Base-by-base conservation (phyloP, 768 basidiomycete species). In the Mycena chlorophos region DNA sequence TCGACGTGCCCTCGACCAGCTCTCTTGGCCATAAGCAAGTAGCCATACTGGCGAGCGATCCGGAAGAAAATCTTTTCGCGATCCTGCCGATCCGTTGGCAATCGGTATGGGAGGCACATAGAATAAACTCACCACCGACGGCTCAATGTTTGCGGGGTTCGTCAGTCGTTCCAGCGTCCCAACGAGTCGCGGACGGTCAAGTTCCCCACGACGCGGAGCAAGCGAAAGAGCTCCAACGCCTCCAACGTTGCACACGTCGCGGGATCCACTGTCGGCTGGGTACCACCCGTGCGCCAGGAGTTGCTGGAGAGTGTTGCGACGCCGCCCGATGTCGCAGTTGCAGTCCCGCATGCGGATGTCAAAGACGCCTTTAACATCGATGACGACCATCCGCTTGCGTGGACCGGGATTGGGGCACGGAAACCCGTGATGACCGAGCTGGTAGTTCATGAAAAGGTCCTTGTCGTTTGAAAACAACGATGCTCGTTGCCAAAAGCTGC, bases 261-360 rank as follows among this genome's bases (percentile, higher is more conserved):
- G 22, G 52, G 52, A 47, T 27, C 22, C 10, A 29, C 42, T 14
- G 29, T 47, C 3, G 23, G 52, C 52, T 3, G 52, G 52, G 43
- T 54, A 54, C 52, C 52, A 54, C 22, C 52, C 52, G 28, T 26
- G 26, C 42, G 23, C 17, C 28, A 54, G 17, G 3, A 46, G 42
- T 20, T 52, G 51, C 19, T 22, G 28, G 22, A 34, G 20, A 20
- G 28, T n/a, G 27, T 17, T 37, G 10, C 22, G 19, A 19, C 19
- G 22, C 22, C 22, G 40, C 20, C 16, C 16, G 22, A 10, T 17
- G 25, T 17, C 6, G 19, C 31, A 34, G 31, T 34, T 10, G 40
- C 16, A 43, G 40, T 19, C 0, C n/a, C 29, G 30, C 27, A 50
- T 13, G 29, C 23, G 10, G 29, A 50, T 8, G 8, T 8, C 17